Conservation (phyloP, 2,329 filamentous ascomycete species). For the Aspergillus sergii region DNA sequence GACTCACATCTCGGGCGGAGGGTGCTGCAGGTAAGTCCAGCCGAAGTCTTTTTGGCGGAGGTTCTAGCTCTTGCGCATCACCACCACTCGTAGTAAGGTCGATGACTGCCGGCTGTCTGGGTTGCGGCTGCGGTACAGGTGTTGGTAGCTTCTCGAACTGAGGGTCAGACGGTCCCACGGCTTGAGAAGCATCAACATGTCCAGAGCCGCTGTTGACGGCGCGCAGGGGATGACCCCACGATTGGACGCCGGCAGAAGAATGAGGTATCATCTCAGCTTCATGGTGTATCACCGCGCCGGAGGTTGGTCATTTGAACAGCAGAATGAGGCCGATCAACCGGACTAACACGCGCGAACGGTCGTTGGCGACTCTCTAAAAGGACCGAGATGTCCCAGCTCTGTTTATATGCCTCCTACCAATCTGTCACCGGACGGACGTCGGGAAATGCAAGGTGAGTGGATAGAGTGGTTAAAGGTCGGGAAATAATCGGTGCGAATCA, state of each 20-base stretch:
- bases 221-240: constrained; percentile 39
- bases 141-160: constrained; percentile 30
- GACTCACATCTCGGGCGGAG: constrained; percentile 24
- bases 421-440: neutral
- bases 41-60: constrained; percentile 39
- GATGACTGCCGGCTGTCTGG: constrained; percentile 36
- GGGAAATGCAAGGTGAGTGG: neutral
- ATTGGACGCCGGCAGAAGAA: constrained; percentile 43
- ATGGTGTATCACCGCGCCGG: constrained; percentile 36
- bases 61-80: constrained; percentile 38
- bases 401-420: neutral
- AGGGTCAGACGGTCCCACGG: constrained; percentile 25
- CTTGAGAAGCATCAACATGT: constrained; percentile 30
- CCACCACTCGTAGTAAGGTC: constrained; percentile 37
- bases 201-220: constrained; percentile 33
- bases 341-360: neutral
- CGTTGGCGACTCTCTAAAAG: neutral
- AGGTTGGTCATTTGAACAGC: constrained; percentile 27
- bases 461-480: neutral
- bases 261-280: constrained; percentile 45
- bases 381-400: neutral
- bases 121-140: constrained; percentile 25
- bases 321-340: constrained; percentile 7
- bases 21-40: constrained; percentile 34
- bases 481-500: neutral